Conservation (phyloP, 345 rosid species). For the Hibiscus syriacus region DNA sequence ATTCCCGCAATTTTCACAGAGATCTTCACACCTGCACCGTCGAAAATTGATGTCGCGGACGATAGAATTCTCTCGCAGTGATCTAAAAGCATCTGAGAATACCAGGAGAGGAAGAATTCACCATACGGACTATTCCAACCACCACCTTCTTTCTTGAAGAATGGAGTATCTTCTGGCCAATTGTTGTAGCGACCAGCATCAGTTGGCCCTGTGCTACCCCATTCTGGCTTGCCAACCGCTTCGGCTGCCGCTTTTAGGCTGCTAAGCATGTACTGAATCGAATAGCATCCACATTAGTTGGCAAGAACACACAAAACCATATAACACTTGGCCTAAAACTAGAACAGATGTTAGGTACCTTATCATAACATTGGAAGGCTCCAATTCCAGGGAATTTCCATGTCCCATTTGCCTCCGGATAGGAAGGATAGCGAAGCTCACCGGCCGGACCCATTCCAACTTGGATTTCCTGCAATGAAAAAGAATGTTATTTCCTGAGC, state of each 20-base stretch:
- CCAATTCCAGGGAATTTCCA: conserved; percentile 98
- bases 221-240: conserved; percentile 78
- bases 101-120: conserved; percentile 87
- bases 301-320: too few species aligned
- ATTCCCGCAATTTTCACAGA: too few species aligned
- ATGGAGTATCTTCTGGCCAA: conserved; percentile 99
- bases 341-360: too few species aligned
- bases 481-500: too few species aligned
- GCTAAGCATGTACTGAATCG: conserved; percentile 63
- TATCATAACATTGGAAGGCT: conserved; percentile 94
- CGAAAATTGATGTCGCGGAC: conserved; percentile 50
- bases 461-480: conserved; percentile 72
- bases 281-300: conserved; percentile 10
- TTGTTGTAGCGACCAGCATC: conserved; percentile 91
- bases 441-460: conserved; percentile 99
- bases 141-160: too few species aligned
- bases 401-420: conserved; percentile 77
- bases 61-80: conserved; percentile 75
- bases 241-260: conserved; percentile 88
- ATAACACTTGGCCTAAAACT: too few species aligned
- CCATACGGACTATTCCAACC: conserved; percentile 81
- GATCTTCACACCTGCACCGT: conserved; percentile 22
- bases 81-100: conserved; percentile 73
- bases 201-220: conserved; percentile 91
- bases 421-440: conserved; percentile 87